Percentiles rank a stretch among this genome's conserved stretches.
These are phyloP conservation scores for Termitomyces titanicus DNA, from an alignment of 768 basidiomycete species.

Conservation along the genomic window DNA sequence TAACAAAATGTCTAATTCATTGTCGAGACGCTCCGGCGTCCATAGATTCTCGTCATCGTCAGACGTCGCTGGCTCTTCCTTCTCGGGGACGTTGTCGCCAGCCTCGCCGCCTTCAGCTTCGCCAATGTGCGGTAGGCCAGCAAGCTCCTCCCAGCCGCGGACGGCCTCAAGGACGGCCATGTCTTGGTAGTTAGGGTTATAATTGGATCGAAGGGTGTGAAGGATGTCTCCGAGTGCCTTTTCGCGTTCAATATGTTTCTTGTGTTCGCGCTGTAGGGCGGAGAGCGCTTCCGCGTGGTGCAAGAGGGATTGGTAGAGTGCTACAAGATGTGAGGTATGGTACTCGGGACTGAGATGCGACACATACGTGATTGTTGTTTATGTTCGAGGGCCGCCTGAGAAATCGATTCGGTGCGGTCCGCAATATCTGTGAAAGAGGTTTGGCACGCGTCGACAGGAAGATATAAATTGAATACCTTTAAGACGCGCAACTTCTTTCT, in stretches of 20 bases:
- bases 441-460: not conserved
- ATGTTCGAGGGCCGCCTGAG: constrained; percentile 75
- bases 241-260: constrained; percentile 72
- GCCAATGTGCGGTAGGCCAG: constrained; percentile 68
- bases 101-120: constrained; percentile 51
- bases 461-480: constrained; percentile 43
- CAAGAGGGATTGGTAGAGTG: constrained; percentile 73
- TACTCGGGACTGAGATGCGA: not conserved
- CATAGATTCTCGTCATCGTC: constrained; percentile 60
- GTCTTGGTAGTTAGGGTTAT: constrained; percentile 99
- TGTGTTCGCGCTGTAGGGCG: constrained; percentile 69
- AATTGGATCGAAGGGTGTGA: constrained; percentile 71
- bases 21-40: constrained; percentile 55
- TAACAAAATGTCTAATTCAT: constrained; percentile 53
- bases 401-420: constrained; percentile 72
- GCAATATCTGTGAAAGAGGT: constrained; percentile 56
- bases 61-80: constrained; percentile 30
- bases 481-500: constrained; percentile 71
- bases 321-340: constrained; percentile 34
- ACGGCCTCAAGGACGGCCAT: constrained; percentile 99
- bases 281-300: constrained; percentile 73
- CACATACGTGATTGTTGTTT: constrained; percentile 83
- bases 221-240: constrained; percentile 81
- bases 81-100: constrained; percentile 29
- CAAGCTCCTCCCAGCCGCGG: constrained; percentile 83